Conservation (phyloP, 2,329 filamentous ascomycete species). For the Corinectria fuckeliana region DNA sequence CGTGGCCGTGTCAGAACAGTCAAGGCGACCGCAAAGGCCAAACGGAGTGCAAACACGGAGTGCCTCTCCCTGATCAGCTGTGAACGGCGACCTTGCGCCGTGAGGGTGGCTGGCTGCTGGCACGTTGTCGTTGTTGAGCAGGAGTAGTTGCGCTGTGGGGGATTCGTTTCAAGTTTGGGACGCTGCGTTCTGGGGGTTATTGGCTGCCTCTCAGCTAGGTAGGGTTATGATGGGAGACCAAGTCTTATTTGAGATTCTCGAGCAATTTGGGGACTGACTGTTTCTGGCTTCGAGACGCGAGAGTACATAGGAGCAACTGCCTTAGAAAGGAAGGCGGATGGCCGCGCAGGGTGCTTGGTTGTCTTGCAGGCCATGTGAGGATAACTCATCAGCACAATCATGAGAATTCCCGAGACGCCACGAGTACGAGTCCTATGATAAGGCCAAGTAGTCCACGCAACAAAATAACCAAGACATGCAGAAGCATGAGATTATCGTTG, state of each 20-base stretch:
- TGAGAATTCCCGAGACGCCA: too few relatives aligned
- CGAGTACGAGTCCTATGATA: background rate
- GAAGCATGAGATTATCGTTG: background rate
- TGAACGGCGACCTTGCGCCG: background rate
- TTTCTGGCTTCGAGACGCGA: background rate
- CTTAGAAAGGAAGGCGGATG: background rate
- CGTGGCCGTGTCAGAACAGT: constrained; percentile 4
- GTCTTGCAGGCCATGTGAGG: too few relatives aligned
- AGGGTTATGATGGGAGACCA: background rate
- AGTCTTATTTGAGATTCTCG: background rate
- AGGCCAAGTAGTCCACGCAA: background rate
- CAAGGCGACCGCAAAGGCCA: constrained; percentile 7
- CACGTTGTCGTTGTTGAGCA: constrained; percentile 7
- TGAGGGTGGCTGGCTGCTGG: background rate
- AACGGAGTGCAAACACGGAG: constrained; percentile 10
- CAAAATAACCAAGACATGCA: background rate
- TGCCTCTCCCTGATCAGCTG: background rate
- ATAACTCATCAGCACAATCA: too few relatives aligned
- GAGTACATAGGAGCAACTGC: background rate
- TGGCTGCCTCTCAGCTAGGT: background rate
- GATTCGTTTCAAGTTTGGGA: constrained; percentile 12
- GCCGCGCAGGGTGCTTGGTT: too few relatives aligned
- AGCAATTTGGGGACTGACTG: background rate
- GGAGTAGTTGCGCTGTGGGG: constrained; percentile 11
- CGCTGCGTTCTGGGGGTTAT: constrained; percentile 1